A percentile compares a stretch with the other conserved stretches of the same genome.
These are phyloP conservation scores for Eucalyptus curtisii DNA, from an alignment of 345 rosid species.

Conservation along the genomic window DNA sequence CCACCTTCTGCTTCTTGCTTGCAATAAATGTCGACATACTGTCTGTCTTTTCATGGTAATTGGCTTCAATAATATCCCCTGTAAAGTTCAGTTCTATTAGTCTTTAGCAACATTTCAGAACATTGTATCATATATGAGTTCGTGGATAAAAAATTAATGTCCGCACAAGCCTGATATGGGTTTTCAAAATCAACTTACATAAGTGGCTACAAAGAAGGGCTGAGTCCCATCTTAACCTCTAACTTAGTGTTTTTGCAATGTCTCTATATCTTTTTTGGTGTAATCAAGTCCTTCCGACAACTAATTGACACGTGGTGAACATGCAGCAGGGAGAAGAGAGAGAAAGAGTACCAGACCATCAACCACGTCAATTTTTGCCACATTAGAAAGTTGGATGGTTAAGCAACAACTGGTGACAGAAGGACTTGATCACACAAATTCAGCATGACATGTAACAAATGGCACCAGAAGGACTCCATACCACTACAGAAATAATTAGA, in stretches of 20 bases:
- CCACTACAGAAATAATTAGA: background rate
- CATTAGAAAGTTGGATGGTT: background rate
- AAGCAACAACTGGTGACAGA: background rate
- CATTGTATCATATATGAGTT: background rate
- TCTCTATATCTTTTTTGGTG: background rate
- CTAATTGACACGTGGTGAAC: background rate
- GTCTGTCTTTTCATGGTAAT: constrained; percentile 14
- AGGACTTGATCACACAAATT: background rate
- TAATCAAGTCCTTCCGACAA: background rate
- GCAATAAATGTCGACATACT: constrained; percentile 7
- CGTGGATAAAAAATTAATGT: background rate
- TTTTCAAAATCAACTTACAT: background rate
- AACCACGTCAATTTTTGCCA: background rate
- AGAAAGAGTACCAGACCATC: background rate
- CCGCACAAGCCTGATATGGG: background rate
- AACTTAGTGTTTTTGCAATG: background rate
- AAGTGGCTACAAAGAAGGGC: background rate
- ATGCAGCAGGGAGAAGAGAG: background rate
- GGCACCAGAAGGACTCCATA: background rate
- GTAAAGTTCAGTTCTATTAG: background rate
- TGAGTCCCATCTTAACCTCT: background rate
- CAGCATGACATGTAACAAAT: background rate
- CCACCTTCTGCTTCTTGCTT: constrained; percentile 61
- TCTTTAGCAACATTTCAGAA: background rate
- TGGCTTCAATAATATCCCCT: constrained; percentile 17